phyloP scores from a whole-genome alignment of 108 stramenopile genomes.

The Skeletonema grethae region DNA sequence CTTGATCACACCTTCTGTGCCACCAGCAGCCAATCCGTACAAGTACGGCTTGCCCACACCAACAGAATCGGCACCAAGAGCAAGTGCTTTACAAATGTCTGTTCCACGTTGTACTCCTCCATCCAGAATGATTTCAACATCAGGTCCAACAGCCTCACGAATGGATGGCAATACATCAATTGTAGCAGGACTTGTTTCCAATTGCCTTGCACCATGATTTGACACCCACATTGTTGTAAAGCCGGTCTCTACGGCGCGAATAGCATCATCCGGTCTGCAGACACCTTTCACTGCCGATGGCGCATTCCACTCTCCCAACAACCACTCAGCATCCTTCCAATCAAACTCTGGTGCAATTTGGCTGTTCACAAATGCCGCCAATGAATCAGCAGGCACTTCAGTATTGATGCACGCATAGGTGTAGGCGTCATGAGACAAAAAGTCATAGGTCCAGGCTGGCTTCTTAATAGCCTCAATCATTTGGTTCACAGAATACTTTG shows the following conservation, averaged over 20 bases:
- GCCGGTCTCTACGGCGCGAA: conserved; percentile 87
- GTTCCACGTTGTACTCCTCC: conserved; percentile 98
- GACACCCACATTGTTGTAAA: conserved; percentile 97
- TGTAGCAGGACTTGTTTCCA: conserved; percentile 94
- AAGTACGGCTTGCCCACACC: conserved; percentile 97
- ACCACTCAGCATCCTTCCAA: conserved; percentile 97
- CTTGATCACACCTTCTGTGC: conserved; percentile 85
- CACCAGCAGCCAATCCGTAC: conserved; percentile 94
- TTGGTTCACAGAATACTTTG: conserved; percentile 83
- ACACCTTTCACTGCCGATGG: conserved; percentile 97
- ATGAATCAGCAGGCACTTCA: conserved; percentile 89
- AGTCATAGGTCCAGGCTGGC: conserved; percentile 92
- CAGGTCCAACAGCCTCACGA: conserved; percentile 90
- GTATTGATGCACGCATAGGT: conserved; percentile 90
- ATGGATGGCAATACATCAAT: conserved; percentile 95
- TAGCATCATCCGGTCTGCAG: conserved; percentile 94
- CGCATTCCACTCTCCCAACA: conserved; percentile 90
- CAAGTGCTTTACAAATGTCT: conserved; percentile 96
- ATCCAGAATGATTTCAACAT: conserved; percentile 95
- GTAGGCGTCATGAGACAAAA: conserved; percentile 87
- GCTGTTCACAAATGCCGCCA: conserved; percentile 95
- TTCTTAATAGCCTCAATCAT: conserved; percentile 83
- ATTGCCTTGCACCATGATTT: conserved; percentile 97
- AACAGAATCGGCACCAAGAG: conserved; percentile 94
- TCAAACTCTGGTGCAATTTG: conserved; percentile 93